phyloP scores from a whole-genome alignment of 192 early-diverging fungal species.

The Backusella morwellensis region DNA sequence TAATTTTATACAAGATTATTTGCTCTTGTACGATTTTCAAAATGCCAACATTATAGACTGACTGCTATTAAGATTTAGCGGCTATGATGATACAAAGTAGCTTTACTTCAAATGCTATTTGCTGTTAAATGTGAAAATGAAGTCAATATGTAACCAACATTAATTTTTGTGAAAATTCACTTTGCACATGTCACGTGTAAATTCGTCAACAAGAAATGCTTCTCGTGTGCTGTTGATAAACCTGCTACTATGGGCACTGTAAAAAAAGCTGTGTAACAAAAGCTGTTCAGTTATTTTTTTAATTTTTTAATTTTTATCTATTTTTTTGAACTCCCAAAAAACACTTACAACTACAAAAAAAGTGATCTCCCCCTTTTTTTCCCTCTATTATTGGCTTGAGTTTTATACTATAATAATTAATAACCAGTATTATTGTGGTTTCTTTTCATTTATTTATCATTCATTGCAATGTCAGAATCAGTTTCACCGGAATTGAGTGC shows the following conservation, averaged over 20 bases:
- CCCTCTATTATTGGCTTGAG: not conserved
- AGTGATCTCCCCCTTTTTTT: not conserved
- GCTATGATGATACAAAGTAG: no score
- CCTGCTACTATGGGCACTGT: not conserved
- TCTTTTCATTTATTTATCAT: not conserved
- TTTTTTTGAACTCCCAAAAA: not conserved
- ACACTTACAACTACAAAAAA: not conserved
- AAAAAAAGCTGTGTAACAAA: not conserved
- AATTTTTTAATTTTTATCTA: not conserved
- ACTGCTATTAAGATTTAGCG: no score
- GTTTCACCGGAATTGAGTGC: not conserved
- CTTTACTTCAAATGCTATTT: no score
- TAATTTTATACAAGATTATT: no score
- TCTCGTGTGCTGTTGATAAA: not conserved
- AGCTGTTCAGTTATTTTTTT: not conserved
- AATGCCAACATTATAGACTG: no score
- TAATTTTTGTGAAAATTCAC: not conserved
- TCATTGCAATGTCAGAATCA: constrained; percentile 3
- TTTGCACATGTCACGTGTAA: not conserved
- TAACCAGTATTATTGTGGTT: not conserved
- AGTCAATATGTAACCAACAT: no score
- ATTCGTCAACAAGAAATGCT: not conserved
- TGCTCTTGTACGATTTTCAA: no score
- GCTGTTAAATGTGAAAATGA: no score
- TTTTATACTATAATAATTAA: constrained; percentile 1